Conservation (phyloP, 1,284 basidiomycete genomes). For the Amylostereum areolatum region DNA sequence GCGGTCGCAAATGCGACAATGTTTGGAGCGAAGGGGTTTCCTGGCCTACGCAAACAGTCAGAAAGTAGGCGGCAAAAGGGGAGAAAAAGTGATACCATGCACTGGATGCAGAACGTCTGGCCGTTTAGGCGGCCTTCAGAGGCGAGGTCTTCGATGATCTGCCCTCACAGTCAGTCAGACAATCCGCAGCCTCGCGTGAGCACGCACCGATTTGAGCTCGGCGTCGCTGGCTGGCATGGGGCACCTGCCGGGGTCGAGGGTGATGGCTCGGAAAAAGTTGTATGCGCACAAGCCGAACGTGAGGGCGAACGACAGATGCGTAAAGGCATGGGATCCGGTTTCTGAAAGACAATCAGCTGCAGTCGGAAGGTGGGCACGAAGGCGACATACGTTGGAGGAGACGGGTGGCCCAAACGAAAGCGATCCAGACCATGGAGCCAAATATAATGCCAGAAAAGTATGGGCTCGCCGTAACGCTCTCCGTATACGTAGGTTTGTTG, state of each 20-base stretch:
- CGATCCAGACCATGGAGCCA: constrained; percentile 84
- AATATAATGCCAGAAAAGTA: constrained; percentile 92
- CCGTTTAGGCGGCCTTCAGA: constrained; percentile 87
- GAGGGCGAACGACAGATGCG: constrained; percentile 74
- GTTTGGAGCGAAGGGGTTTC: constrained; percentile 91
- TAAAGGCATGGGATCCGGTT: constrained; percentile 68
- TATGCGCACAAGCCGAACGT: constrained; percentile 70
- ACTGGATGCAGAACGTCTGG: constrained; percentile 92
- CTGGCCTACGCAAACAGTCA: constrained; percentile 46
- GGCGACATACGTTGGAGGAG: constrained; percentile 57
- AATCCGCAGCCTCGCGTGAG: neutral
- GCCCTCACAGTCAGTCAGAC: constrained; percentile 4
- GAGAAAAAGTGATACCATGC: constrained; percentile 53
- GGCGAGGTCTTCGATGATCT: constrained; percentile 88
- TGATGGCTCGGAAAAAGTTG: constrained; percentile 88
- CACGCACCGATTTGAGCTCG: constrained; percentile 62
- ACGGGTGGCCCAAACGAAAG: constrained; percentile 75
- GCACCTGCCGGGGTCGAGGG: constrained; percentile 87
- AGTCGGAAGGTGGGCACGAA: constrained; percentile 2
- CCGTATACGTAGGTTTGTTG: constrained; percentile 72
- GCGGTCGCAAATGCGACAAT: constrained; percentile 88
- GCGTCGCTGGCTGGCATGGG: constrained; percentile 74
- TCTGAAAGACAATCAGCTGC: constrained; percentile 32
- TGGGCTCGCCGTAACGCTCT: constrained; percentile 72
- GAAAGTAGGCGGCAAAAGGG: neutral